These are phyloP conservation scores for Ophiognomonia clavigignenti-juglandacearum DNA, from an alignment of 2,329 filamentous ascomycete genomes.

Conservation along the genomic window DNA sequence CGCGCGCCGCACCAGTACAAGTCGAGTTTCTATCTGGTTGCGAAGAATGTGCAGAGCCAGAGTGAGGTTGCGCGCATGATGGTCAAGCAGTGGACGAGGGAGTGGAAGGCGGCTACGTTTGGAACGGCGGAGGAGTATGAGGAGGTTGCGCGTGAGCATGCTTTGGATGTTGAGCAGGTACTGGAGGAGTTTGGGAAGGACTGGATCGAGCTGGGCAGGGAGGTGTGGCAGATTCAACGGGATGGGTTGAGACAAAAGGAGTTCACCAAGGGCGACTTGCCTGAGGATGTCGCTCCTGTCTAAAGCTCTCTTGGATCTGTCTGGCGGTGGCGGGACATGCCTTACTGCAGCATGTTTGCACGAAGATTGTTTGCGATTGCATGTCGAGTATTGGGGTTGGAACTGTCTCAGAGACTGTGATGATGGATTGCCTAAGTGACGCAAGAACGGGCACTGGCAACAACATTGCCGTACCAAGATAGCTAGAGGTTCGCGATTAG, in stretches of 20 bases:
- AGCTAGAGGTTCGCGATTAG: too few relatives aligned
- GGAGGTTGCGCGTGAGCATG: constrained; percentile 1
- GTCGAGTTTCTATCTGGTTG: constrained; percentile 51
- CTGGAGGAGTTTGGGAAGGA: constrained; percentile 31
- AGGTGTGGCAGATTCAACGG: constrained; percentile 32
- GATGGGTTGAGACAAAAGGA: constrained; percentile 23
- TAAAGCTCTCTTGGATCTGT: too few relatives aligned
- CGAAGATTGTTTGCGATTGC: too few relatives aligned
- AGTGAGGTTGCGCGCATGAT: constrained; percentile 28
- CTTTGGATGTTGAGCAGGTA: constrained; percentile 19
- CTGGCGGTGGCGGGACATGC: too few relatives aligned
- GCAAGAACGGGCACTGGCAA: too few relatives aligned
- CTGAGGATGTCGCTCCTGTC: too few relatives aligned
- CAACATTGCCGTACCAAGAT: too few relatives aligned
- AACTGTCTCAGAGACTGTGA: too few relatives aligned
- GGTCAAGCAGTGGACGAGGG: constrained; percentile 33
- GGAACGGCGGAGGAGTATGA: constrained; percentile 23
- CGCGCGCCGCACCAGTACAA: constrained; percentile 34
- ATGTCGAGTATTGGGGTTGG: too few relatives aligned
- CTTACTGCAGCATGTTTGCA: too few relatives aligned
- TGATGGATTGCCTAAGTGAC: too few relatives aligned
- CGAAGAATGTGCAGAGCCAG: constrained; percentile 33
- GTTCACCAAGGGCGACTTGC: too few relatives aligned
- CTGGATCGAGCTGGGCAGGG: constrained; percentile 26
- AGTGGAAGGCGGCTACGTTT: constrained; percentile 37